Percentiles rank a stretch among this genome's conserved stretches.
These are phyloP conservation scores for Ulota crispa DNA, from an alignment of 225 moss, liverwort and hornwort species.

Conservation along the genomic window DNA sequence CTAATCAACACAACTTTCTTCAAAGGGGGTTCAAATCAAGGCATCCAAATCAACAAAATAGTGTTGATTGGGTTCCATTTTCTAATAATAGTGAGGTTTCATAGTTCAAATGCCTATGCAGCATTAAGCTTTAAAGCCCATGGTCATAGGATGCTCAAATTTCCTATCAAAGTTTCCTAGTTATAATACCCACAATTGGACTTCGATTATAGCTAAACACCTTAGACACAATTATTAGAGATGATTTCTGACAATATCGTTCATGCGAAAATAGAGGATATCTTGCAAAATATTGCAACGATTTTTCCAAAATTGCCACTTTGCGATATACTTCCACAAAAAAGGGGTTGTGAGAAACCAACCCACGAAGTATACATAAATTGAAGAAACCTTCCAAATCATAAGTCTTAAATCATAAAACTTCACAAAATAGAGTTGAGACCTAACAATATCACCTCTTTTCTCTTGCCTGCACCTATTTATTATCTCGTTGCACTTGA, in stretches of 20 bases:
- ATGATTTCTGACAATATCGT: too few species aligned
- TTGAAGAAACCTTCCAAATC: neutral
- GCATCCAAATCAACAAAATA: too few species aligned
- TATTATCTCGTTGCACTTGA: neutral
- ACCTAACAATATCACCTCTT: neutral
- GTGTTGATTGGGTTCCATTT: too few species aligned
- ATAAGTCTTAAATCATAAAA: neutral
- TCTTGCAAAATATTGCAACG: too few species aligned
- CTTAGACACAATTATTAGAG: too few species aligned
- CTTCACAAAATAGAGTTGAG: neutral
- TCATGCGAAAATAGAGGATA: too few species aligned
- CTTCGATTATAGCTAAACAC: too few species aligned
- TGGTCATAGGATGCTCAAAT: neutral
- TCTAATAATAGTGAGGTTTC: neutral
- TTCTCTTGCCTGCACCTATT: neutral
- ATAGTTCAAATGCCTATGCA: neutral
- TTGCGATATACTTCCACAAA: too few species aligned
- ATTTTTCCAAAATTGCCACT: too few species aligned
- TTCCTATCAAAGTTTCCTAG: neutral
- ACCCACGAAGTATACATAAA: neutral
- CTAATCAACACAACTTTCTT: too few species aligned
- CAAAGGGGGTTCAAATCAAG: too few species aligned
- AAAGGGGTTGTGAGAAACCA: neutral
- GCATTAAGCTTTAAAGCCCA: neutral
- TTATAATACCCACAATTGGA: neutral